Evolutionary conservation across 2,329 filamentous ascomycete genomes (phyloP), one percentile per base, ranked within the genome.

Genomic region (Xenosphaeropsis pyriputrescens): DNA sequence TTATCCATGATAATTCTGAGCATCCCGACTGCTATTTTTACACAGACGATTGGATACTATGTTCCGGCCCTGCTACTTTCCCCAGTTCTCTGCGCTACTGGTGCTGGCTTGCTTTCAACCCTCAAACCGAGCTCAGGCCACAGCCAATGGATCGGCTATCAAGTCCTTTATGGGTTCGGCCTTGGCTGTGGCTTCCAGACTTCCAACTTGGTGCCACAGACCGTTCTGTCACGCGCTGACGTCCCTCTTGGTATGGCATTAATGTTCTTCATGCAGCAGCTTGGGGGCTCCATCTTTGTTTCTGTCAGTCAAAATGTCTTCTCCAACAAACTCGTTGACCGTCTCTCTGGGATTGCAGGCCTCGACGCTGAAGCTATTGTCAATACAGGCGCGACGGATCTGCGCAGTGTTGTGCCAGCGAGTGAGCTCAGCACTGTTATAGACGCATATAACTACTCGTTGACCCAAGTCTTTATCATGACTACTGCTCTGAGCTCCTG

Each of bases 151-250:
- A 66, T 73, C 41, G 68, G 69, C 15, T 72, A 67, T 51, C 69
- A 72, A 46, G 62, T 71, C 34, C 46, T 75, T 14, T 57, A 59
- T 18, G 71, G 70, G 19, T 55, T 71, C 5, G 70, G 70, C 29
- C 59, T 68, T 5, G 73, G 73, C 2, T 57, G 68, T 26, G 68
- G 68, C 11, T 71, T 77, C 61, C 72, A 76, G 47, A 63, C 68
- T 2, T 58, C 66, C 16, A 60, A 60, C 38, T 62, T 77, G n/a
- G 70, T 70, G 4, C 60, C 68, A 7, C 70, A 75, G 46, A 63
- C 67, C 1, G 63, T 67, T 0, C 57, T 74, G 5, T 55, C 61
- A 12, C 59, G 57, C 19, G 57, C 63, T 6, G 68, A 74, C 35
- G 55, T 73, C 6, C 60, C 69, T 8, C 65, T 61, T 1, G 70